Base-by-base conservation (phyloP, 176 grass and related monocot species). In the Musa schizocarpa region DNA sequence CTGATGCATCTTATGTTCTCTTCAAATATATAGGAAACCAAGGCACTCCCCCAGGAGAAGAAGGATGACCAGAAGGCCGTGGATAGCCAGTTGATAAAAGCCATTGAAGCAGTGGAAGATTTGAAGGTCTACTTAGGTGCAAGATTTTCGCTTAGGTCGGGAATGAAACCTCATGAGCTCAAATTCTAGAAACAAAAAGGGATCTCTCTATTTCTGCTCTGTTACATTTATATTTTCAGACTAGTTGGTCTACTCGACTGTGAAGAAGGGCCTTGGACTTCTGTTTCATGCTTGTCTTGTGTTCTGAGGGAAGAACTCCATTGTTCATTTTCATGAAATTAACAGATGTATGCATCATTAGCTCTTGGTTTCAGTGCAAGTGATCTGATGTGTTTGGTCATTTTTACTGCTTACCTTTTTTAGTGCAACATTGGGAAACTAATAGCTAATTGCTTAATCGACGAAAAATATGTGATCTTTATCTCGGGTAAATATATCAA, bases 11-110 rank as follows among this genome's bases (percentile, higher is more conserved):
- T 23, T 69, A 16, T 79, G 11, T 50, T 82, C 56, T 13, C 3
- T 6, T 51, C 1, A 54, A 17, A 77, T 50, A 62, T 81, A 57
- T 62, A 96, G 87, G 83, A 76, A 3, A 81, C 76, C 27, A 88
- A 84, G 76, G 64, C 78, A 51, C 68, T 92, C 51, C 93, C 93
- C 0, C 81, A 86, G 79, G 69, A 88, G 64, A 96, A 90, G 81
- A 96, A 92, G 77, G 93, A 92, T 12, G 89, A 92, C 79, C 93
- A 92, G 76, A 96, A 96, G 87, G 67, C 74, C 2, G 66, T 96
- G 8, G 93, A 96, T 0, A 53, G 76, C 0, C 75, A 68, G 66
- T 78, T 92, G 76, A 75, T 92, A 79, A 96, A 90, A 83, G 85
- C 81, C 56, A 85, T 96, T n/a, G 89, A 90, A 63, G 63, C 73